Conservation (phyloP, 495 filamentous ascomycete genomes). For the Recurvomyces mirabilis region DNA sequence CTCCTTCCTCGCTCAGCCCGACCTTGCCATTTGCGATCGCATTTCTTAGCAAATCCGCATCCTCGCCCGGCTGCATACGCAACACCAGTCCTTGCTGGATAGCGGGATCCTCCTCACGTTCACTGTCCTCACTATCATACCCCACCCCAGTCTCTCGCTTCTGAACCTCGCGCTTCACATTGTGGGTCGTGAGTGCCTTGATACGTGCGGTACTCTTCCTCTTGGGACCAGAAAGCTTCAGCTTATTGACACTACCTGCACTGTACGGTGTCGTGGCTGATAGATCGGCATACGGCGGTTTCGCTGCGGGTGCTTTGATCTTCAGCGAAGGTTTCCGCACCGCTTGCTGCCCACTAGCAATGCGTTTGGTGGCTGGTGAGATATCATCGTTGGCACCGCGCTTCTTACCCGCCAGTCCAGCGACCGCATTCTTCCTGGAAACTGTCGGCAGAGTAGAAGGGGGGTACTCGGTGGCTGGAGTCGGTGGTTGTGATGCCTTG, state of each 20-base stretch:
- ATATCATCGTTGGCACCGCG: constrained; percentile 16
- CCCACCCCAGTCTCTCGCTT: constrained; percentile 63
- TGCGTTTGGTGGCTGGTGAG: constrained; percentile 10
- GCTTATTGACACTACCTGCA: constrained; percentile 9
- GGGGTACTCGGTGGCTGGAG: constrained; percentile 13
- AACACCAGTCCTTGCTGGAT: constrained; percentile 83
- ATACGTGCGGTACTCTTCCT: constrained; percentile 1
- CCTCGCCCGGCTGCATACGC: constrained; percentile 72
- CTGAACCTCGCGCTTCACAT: constrained; percentile 39
- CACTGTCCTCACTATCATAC: constrained; percentile 94
- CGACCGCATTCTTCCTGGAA: constrained; percentile 3
- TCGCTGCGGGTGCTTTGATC: not conserved
- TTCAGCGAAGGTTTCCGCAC: constrained; percentile 20
- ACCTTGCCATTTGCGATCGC: constrained; percentile 61
- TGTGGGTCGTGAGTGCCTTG: constrained; percentile 31
- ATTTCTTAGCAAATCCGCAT: constrained; percentile 69
- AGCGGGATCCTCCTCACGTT: constrained; percentile 72
- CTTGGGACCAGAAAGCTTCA: constrained; percentile 16
- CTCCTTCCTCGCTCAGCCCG: constrained; percentile 50
- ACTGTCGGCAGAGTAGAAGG: not conserved
- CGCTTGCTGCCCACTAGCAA: constrained; percentile 7
- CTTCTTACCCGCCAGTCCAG: constrained; percentile 7
- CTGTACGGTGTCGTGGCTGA: not conserved
- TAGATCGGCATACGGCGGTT: not conserved
- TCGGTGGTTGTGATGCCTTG: constrained; percentile 22